Percentiles rank a stretch among this genome's conserved stretches.
Evolutionary conservation across 345 rosid species (phyloP).

Genomic region (Gossypium australe): DNA sequence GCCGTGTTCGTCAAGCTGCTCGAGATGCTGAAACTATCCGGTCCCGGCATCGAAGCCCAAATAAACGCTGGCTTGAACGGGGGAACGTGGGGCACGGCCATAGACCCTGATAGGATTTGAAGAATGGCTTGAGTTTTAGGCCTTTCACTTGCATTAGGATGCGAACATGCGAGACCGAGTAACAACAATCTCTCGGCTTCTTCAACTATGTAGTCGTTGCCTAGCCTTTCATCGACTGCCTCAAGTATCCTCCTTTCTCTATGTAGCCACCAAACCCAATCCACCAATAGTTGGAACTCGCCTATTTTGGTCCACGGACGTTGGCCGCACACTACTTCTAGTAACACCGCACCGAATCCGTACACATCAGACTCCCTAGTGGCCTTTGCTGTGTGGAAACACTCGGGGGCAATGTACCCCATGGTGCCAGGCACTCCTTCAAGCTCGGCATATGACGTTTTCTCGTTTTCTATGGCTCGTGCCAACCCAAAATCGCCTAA

Average conservation of each 20-base stretch:
- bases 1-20: constrained; percentile 8
- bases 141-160: constrained; percentile 45
- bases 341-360: constrained; percentile 50
- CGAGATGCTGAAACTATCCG: constrained; percentile 12
- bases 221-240: constrained; percentile 43
- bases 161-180: constrained; percentile 47
- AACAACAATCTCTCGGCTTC: constrained; percentile 41
- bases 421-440: constrained; percentile 49
- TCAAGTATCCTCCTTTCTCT: constrained; percentile 41
- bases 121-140: constrained; percentile 38
- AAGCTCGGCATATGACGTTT: constrained; percentile 46
- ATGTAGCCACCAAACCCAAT: constrained; percentile 58
- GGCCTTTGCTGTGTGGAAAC: constrained; percentile 53
- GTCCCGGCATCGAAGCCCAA: constrained; percentile 34
- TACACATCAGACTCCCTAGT: constrained; percentile 56
- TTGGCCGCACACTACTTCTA: constrained; percentile 54
- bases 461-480: constrained; percentile 46
- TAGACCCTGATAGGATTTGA: constrained; percentile 37
- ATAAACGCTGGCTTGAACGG: constrained; percentile 46
- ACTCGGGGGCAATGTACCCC: constrained; percentile 58
- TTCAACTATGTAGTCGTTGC: constrained; percentile 23
- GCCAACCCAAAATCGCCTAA: constrained; percentile 60
- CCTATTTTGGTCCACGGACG: constrained; percentile 38
- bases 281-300: constrained; percentile 28
- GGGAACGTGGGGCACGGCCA: constrained; percentile 33